These are phyloP conservation scores for Kwoniella mangroviensis DNA, from an alignment of 768 basidiomycete species.

Conservation along the genomic window DNA sequence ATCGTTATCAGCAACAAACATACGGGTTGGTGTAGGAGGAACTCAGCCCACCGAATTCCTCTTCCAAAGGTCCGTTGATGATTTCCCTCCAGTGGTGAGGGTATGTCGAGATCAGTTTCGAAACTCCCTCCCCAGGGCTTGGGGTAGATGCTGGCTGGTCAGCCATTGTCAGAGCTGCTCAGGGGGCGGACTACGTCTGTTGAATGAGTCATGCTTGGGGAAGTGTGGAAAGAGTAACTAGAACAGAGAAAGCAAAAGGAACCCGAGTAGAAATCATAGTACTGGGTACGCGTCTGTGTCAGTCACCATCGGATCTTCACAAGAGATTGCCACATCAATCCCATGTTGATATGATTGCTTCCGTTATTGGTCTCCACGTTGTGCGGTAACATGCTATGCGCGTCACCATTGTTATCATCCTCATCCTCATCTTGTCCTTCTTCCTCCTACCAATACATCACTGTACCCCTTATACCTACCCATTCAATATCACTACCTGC, in stretches of 20 bases:
- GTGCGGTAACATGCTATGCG: background rate
- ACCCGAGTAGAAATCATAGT: no score
- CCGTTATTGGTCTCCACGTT: background rate
- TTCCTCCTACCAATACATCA: background rate
- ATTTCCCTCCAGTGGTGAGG: conserved; percentile 29
- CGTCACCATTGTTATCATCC: conserved; percentile 2
- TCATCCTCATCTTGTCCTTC: background rate
- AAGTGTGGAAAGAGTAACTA: no score
- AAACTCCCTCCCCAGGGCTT: background rate
- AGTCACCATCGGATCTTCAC: no score
- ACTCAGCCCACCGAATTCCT: conserved; percentile 25
- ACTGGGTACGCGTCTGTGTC: no score
- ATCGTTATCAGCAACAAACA: background rate
- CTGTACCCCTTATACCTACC: background rate
- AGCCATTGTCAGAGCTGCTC: background rate
- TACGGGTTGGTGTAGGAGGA: background rate
- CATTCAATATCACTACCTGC: background rate
- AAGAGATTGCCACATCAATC: background rate
- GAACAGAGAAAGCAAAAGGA: no score
- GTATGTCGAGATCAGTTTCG: conserved; percentile 1
- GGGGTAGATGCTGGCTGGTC: background rate
- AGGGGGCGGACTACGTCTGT: no score
- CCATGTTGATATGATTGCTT: background rate
- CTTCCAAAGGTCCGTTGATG: conserved; percentile 32
- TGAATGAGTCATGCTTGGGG: no score